Conservation (phyloP, 1,139 yeast species). For the Hemisphaericaspora xylofermentans region DNA sequence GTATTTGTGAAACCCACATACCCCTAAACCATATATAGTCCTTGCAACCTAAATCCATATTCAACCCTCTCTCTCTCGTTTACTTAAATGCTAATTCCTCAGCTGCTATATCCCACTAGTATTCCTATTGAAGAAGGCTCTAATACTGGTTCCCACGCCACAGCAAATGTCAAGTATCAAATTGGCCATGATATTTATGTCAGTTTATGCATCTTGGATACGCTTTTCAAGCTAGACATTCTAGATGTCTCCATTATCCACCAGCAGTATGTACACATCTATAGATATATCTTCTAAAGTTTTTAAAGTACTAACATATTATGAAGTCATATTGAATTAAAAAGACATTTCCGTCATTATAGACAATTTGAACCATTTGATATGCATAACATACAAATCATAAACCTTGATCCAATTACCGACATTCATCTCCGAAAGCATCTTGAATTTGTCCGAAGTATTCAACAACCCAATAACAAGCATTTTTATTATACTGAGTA, state of each 20-base stretch:
- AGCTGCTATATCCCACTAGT: neutral
- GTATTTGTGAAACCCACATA: neutral
- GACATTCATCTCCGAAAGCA: constrained; percentile 13
- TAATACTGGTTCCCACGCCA: neutral
- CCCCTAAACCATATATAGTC: neutral
- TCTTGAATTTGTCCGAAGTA: constrained; percentile 12
- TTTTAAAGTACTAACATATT: constrained; percentile 3
- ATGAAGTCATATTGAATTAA: constrained; percentile 8
- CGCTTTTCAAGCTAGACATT: constrained; percentile 11
- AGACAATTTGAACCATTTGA: neutral
- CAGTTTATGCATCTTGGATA: constrained; percentile 13
- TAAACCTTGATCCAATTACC: constrained; percentile 5
- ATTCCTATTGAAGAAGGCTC: neutral
- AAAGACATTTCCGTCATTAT: constrained; percentile 9
- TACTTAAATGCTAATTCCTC: neutral
- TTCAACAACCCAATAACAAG: constrained; percentile 5
- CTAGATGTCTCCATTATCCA: constrained; percentile 9
- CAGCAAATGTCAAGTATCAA: neutral
- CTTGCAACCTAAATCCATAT: neutral
- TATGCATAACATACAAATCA: neutral
- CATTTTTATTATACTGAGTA: neutral
- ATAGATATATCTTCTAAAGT: neutral
- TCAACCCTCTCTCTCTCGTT: neutral
- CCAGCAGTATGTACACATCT: constrained; percentile 6
- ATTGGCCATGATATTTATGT: constrained; percentile 12